Evolutionary conservation across 1,139 yeast species (phyloP).

Genomic region (Candida gigantensis): DNA sequence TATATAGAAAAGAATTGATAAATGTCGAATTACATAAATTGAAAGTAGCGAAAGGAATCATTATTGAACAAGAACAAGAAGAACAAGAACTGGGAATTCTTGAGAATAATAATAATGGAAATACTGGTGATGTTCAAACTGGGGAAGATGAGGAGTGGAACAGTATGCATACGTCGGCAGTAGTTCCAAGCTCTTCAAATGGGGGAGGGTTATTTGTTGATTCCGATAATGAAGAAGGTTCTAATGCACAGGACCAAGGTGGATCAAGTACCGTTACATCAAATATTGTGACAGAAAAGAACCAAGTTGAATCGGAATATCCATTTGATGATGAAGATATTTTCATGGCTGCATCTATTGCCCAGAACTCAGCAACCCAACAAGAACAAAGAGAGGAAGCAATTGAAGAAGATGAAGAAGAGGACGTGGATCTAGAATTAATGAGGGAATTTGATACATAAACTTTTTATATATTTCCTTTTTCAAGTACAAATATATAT

Average conservation of each 20-base stretch:
- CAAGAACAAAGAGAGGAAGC: slow-evolving; percentile 18
- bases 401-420: slow-evolving; percentile 19
- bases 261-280: neutral
- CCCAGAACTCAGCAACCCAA: neutral
- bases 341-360: neutral
- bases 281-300: neutral
- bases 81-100: too few species aligned
- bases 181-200: neutral
- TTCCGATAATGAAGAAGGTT: slow-evolving; percentile 2
- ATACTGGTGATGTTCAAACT: slow-evolving; percentile 6
- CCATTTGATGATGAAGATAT: slow-evolving; percentile 26
- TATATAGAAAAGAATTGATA: slow-evolving; percentile 39
- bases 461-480: slow-evolving; percentile 1
- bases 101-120: too few species aligned
- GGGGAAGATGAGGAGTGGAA: slow-evolving; percentile 22
- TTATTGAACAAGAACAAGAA: slow-evolving; percentile 9
- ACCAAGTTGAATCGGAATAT: slow-evolving; percentile 17
- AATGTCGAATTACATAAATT: slow-evolving; percentile 37
- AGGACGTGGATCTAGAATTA: slow-evolving; percentile 36
- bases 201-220: slow-evolving; percentile 5
- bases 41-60: slow-evolving; percentile 34
- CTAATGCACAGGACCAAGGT: neutral
- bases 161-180: slow-evolving; percentile 2
- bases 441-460: slow-evolving; percentile 31
- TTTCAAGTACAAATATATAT: slow-evolving; percentile 30